Evolutionary conservation across 2,329 filamentous ascomycete genomes (phyloP), one percentile per base, ranked within the genome.

Genomic region (Beauveria pseudobassiana): DNA sequence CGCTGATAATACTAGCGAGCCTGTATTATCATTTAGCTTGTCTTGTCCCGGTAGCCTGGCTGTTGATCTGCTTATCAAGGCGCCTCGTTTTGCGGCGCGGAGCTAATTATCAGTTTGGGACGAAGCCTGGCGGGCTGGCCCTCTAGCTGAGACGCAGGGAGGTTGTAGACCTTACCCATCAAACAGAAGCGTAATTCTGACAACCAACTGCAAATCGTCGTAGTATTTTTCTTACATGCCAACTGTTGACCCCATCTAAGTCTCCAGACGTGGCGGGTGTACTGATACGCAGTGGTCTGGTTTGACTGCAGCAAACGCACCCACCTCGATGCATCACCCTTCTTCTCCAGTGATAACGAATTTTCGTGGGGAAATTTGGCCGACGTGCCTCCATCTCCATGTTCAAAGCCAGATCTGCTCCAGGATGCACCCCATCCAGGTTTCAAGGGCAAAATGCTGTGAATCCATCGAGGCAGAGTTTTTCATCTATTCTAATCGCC

Each of bases 141-240:
- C 34, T 60, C 48, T 24, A 52, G 57, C 49, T 53, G 57, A 60
- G 57, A 60, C 57, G 28, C 30, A 26, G 20, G 30, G 45, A 58
- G 56, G 53, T 24, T 12, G 20, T 38, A 43, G 57, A 60, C 57
- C 57, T 60, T 53, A 60, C 57, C 57, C 57, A 60, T 53, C 26
- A 51, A 60, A 55, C 10, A n/a, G 12, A 24, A 50, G 20, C 34
- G 34, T 38, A 5, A 16, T 38, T 16, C 34, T 38, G 12, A 38
- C 34, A 38, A 38, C 5, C 12, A 38, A 38, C 5, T 38, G 12
- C 34, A 16, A 38, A 12, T 38, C 3, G 34, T 38, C 2, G 34
- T 38, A 16, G 34, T 38, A 16, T 6, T 38, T 6, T 2, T 16
- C 34, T 38, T 38, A 6, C 12, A 16, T 16, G 12, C 34, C 34